Conservation (phyloP, 805 yeast species). For the Candida saitoana region DNA sequence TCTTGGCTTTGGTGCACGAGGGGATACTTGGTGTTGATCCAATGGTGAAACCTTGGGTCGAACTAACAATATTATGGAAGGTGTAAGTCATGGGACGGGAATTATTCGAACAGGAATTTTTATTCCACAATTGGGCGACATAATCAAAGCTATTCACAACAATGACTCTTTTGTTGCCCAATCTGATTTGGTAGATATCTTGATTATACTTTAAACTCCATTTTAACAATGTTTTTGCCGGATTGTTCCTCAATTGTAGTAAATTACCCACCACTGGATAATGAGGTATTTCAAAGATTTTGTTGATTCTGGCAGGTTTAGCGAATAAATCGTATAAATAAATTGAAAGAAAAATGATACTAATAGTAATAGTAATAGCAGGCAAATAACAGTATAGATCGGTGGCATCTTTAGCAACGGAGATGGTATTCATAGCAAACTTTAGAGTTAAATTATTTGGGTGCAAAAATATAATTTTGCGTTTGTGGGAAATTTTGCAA, state of each 20-base stretch:
- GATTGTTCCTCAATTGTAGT: slow-evolving; percentile 42
- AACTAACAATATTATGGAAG: slow-evolving; percentile 59
- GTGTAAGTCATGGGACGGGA: slow-evolving; percentile 67
- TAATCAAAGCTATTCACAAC: slow-evolving; percentile 65
- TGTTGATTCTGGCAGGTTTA: slow-evolving; percentile 26
- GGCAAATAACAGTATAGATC: neutral
- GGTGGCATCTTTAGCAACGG: slow-evolving; percentile 1
- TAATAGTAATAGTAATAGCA: neutral
- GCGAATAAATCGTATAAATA: neutral
- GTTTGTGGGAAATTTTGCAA: too few species aligned
- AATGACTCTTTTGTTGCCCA: slow-evolving; percentile 55
- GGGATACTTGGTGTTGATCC: slow-evolving; percentile 62
- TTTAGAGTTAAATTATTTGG: too few species aligned
- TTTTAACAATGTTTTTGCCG: slow-evolving; percentile 43
- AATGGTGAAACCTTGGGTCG: slow-evolving; percentile 54
- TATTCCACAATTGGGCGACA: slow-evolving; percentile 50
- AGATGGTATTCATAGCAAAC: neutral
- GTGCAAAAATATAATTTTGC: too few species aligned
- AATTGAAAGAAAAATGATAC: neutral
- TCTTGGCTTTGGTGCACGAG: slow-evolving; percentile 45
- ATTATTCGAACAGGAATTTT: slow-evolving; percentile 45
- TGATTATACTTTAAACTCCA: slow-evolving; percentile 43
- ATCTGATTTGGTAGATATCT: slow-evolving; percentile 55
- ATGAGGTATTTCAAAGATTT: slow-evolving; percentile 42
- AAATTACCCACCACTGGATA: slow-evolving; percentile 52